phyloP scores from a whole-genome alignment of 2,329 filamentous ascomycete species.

The Alternaria conjuncta region DNA sequence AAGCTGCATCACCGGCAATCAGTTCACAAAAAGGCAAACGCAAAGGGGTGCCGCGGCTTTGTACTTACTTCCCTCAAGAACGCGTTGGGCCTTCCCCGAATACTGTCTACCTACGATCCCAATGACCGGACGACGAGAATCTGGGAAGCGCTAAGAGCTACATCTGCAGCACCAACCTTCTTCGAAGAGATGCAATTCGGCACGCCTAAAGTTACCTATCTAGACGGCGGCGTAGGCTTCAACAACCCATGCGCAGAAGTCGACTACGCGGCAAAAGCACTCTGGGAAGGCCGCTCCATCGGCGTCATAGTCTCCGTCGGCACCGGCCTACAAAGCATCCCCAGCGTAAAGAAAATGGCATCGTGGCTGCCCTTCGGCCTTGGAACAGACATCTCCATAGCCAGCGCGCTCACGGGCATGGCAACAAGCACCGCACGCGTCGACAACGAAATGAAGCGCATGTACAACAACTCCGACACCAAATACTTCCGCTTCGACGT shows the following conservation, averaged over 20 bases:
- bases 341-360: conserved; percentile 45
- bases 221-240: conserved; percentile 58
- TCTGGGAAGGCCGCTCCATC: conserved; percentile 47
- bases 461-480: conserved; percentile 47
- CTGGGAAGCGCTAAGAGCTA: conserved; percentile 61
- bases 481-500: conserved; percentile 50
- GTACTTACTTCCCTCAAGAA: conserved; percentile 50
- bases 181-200: conserved; percentile 61
- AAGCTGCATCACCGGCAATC: conserved; percentile 42
- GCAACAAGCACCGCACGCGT: conserved; percentile 48
- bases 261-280: conserved; percentile 54
- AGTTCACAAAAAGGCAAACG: conserved; percentile 43
- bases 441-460: conserved; percentile 51
- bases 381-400: conserved; percentile 47
- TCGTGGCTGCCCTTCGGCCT: conserved; percentile 50
- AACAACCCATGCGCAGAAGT: conserved; percentile 61
- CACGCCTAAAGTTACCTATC: conserved; percentile 55
- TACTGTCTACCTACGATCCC: conserved; percentile 49
- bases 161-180: conserved; percentile 57
- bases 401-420: conserved; percentile 47
- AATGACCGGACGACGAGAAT: conserved; percentile 49
- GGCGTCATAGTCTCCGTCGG: conserved; percentile 51
- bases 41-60: conserved; percentile 46
- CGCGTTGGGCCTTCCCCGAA: conserved; percentile 45
- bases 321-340: conserved; percentile 48